Evolutionary conservation across 495 filamentous ascomycete species (phyloP).

Genomic region (Saxophila tyrrhenica): DNA sequence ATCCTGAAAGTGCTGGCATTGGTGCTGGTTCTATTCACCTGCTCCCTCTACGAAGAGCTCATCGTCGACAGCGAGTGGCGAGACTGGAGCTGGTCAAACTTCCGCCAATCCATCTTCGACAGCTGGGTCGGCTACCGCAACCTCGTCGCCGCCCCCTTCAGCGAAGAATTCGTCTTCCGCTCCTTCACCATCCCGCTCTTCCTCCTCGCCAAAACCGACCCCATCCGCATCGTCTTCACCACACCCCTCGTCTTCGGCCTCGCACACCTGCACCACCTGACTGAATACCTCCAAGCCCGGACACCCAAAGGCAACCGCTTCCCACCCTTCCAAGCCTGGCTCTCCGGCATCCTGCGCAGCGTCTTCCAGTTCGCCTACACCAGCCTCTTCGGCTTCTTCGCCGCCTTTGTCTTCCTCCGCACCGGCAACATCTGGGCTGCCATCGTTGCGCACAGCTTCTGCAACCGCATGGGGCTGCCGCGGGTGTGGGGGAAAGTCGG

Average conservation of each 20-base stretch:
- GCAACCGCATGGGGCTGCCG: slow-evolving; percentile 87
- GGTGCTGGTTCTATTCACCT: slow-evolving; percentile 69
- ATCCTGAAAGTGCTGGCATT: slow-evolving; percentile 48
- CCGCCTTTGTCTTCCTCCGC: slow-evolving; percentile 79
- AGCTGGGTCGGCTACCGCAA: slow-evolving; percentile 49
- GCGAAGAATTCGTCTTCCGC: slow-evolving; percentile 89
- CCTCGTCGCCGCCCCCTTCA: slow-evolving; percentile 60
- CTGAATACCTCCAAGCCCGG: slow-evolving; percentile 53
- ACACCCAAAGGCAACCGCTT: slow-evolving; percentile 41
- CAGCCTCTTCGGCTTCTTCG: slow-evolving; percentile 84
- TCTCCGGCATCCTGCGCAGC: slow-evolving; percentile 52
- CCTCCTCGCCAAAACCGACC: slow-evolving; percentile 47
- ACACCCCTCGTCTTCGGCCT: slow-evolving; percentile 89
- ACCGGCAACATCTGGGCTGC: slow-evolving; percentile 67
- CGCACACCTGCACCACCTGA: slow-evolving; percentile 89
- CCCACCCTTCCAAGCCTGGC: slow-evolving; percentile 54
- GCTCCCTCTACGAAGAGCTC: slow-evolving; percentile 68
- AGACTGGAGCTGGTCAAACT: slow-evolving; percentile 41
- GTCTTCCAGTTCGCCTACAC: slow-evolving; percentile 86
- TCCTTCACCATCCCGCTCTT: slow-evolving; percentile 72
- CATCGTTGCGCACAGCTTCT: slow-evolving; percentile 73
- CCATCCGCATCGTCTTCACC: slow-evolving; percentile 50
- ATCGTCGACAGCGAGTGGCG: slow-evolving; percentile 61
- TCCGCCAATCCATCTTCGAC: slow-evolving; percentile 17
- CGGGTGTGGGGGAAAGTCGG: slow-evolving; percentile 69